Evolutionary conservation across 169 alveolate genomes (phyloP), one percentile per base, ranked within the genome.

Genomic region (Plasmodium relictum): DNA sequence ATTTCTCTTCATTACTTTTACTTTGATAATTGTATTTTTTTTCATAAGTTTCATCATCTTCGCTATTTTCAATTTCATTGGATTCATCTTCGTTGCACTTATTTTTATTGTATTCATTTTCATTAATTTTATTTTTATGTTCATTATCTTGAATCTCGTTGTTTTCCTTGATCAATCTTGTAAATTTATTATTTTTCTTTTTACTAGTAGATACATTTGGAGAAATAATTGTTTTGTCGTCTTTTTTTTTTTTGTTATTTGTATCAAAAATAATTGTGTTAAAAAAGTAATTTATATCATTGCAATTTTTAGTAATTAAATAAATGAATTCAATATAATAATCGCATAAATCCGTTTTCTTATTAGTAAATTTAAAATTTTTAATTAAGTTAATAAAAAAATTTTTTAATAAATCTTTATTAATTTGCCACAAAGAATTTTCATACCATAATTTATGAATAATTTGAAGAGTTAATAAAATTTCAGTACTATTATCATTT

Each of bases 341-440:
- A 26, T 18, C 54, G 26, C 91, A 83, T 62, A 83, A 22, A 45
- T 83, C 85, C 12, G 72, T 83, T 31, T 83, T 83, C 41, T 83
- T 83, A 31, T 48, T 83, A 71, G 73, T 83, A 72, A 44, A 83
- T 45, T 83, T 83, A 62, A 83, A 83, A 68, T 83, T 69, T 66
- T 22, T 66, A 10, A 83, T 83, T 22, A 83, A 42, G 56, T 68
- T 68, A 26, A 48, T 68, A 59, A 83, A 83, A 69, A 83, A 83
- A 6, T 26, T 68, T 62, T 83, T 83, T 31, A 83, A 31, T 62
- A 83, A 69, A 20, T 83, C 83, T 39, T 68, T 66, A 41, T 83
- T 62, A 68, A 83, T 68, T 50, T 83, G 91, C 91, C 91, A 83
- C 20, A 83, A 62, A 9, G 83, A 83, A 83, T 83, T 83, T 16